Conservation (phyloP, 2,329 filamentous ascomycete genomes). For the Fusarium nurragi region DNA sequence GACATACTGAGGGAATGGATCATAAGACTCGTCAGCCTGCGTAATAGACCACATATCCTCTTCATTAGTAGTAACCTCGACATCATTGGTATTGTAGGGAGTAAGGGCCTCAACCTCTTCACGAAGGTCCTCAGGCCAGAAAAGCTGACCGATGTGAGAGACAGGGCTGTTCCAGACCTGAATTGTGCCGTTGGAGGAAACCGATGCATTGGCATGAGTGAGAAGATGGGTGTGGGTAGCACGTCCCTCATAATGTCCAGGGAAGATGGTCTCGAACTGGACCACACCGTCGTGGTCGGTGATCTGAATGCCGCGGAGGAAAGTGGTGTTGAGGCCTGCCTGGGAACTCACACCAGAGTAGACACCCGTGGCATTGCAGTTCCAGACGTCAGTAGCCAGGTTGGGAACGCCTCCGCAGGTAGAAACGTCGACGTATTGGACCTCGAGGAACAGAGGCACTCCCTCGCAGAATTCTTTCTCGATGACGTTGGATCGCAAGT, state of each 20-base stretch:
- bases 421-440: constrained; percentile 13
- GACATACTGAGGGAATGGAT: constrained; percentile 13
- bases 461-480: constrained; percentile 1
- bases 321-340: constrained; percentile 6
- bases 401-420: constrained; percentile 5
- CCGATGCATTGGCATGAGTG: neutral
- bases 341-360: constrained; percentile 8
- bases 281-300: constrained; percentile 7
- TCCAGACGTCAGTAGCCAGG: constrained; percentile 3
- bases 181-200: constrained; percentile 10
- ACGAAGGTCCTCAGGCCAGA: constrained; percentile 7
- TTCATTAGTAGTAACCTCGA: constrained; percentile 2
- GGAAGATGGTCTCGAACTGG: constrained; percentile 15
- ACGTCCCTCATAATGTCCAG: neutral
- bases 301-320: constrained; percentile 12
- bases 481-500: constrained; percentile 13
- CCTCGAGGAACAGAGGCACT: constrained; percentile 4
- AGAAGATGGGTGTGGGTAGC: constrained; percentile 11
- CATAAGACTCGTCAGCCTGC: constrained; percentile 14
- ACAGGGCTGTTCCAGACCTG: constrained; percentile 16
- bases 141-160: constrained; percentile 11
- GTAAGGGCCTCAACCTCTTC: neutral
- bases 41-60: constrained; percentile 13
- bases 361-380: constrained; percentile 14
- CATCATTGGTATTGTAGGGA: constrained; percentile 1